Conservation (phyloP, 106 monocot species). For the Platanthera guangdongensis region DNA sequence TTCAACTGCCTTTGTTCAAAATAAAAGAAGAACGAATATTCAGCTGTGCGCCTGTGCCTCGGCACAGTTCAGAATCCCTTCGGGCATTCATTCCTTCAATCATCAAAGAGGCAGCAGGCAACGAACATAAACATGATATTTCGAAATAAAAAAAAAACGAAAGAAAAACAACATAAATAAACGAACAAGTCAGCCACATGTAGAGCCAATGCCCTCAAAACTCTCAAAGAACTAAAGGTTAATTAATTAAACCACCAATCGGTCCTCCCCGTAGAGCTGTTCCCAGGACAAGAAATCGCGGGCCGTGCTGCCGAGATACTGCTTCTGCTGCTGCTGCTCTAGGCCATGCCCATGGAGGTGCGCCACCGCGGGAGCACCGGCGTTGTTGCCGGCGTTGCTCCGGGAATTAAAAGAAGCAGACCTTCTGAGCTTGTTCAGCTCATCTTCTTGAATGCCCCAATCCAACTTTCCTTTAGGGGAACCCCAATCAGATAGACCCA, state of each 20-base stretch:
- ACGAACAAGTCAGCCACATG: neutral
- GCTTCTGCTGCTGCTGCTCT: constrained; percentile 14
- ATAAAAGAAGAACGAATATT: neutral
- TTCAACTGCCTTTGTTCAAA: no score
- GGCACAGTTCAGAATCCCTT: constrained; percentile 14
- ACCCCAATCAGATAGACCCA: constrained; percentile 44
- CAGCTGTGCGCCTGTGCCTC: neutral
- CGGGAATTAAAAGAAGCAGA: constrained; percentile 61
- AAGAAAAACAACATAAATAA: constrained; percentile 26
- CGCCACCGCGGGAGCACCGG: neutral
- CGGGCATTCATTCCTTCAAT: neutral
- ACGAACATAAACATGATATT: constrained; percentile 9
- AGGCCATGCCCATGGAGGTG: constrained; percentile 28
- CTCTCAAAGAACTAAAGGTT: neutral
- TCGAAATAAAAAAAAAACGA: constrained; percentile 9
- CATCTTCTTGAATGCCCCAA: constrained; percentile 87
- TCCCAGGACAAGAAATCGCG: constrained; percentile 35
- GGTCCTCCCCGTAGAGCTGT: constrained; percentile 44
- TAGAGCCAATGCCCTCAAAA: neutral
- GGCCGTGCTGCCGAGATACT: constrained; percentile 8
- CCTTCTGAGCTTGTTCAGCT: constrained; percentile 72
- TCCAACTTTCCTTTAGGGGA: constrained; percentile 67
- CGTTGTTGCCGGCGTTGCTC: constrained; percentile 10
- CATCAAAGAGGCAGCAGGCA: neutral
- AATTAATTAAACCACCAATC: constrained; percentile 38